Percentiles rank a stretch among this genome's conserved stretches.
Conservation (phyloP, 2,329 filamentous ascomycete species). For the Pezicula radicicola region DNA sequence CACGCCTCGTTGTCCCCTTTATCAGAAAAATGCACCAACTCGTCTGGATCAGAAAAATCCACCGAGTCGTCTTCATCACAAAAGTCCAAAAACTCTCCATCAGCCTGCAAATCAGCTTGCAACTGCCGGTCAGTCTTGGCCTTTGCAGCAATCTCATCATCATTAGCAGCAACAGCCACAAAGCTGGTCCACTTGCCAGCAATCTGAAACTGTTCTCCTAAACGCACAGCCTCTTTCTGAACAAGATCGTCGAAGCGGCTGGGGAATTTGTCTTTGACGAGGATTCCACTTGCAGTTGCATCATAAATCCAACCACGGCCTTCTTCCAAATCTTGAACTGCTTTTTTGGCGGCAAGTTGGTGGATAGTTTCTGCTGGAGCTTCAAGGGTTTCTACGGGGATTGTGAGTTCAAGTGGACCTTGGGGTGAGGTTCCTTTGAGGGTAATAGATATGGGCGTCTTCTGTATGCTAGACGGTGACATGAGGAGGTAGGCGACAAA, state of each 20-base stretch:
- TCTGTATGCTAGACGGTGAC: constrained; percentile 42
- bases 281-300: constrained; percentile 32
- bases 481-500: constrained; percentile 65
- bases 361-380: constrained; percentile 56
- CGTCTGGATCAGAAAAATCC: no score
- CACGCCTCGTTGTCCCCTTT: no score
- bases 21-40: no score
- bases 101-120: background rate
- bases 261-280: constrained; percentile 43
- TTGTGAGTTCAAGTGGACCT: constrained; percentile 59
- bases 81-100: no score
- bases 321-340: constrained; percentile 66
- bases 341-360: constrained; percentile 67
- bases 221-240: constrained; percentile 61
- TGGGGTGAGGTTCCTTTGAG: constrained; percentile 54
- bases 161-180: constrained; percentile 56
- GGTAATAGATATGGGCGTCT: constrained; percentile 51
- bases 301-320: constrained; percentile 63
- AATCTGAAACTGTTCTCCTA: constrained; percentile 65
- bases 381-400: constrained; percentile 53
- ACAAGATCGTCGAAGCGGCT: constrained; percentile 57
- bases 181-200: constrained; percentile 71
- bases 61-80: no score
- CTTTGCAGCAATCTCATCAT: constrained; percentile 2
- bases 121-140: no score